phyloP scores from a whole-genome alignment of 495 filamentous ascomycete genomes.

The Chaetomidium leptoderma region DNA sequence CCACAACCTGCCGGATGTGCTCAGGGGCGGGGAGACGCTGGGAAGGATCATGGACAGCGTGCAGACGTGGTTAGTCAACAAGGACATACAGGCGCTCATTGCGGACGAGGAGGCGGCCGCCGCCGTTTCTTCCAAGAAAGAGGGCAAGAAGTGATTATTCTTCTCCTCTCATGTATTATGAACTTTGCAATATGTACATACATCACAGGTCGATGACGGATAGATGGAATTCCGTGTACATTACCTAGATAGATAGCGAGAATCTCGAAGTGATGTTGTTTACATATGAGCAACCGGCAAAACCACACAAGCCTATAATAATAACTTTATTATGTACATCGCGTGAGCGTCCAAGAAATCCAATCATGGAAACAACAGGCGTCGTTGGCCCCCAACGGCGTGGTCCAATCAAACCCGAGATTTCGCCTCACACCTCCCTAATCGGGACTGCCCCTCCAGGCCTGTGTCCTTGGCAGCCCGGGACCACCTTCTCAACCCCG shows the following conservation, averaged over 20 bases:
- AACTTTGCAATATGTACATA: not conserved
- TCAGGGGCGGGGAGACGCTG: conserved; percentile 65
- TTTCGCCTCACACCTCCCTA: conserved; percentile 16
- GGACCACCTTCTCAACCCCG: conserved; percentile 13
- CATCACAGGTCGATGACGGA: not conserved
- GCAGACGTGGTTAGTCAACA: conserved; percentile 69
- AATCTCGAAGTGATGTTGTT: not conserved
- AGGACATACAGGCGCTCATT: conserved; percentile 67
- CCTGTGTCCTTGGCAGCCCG: not conserved
- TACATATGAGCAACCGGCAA: not conserved
- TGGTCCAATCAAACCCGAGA: conserved; percentile 13
- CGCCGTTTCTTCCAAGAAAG: conserved; percentile 24
- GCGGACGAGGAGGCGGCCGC: conserved; percentile 45
- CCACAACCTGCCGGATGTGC: conserved; percentile 75
- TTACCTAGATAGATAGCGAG: conserved; percentile 2
- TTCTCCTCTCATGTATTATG: conserved; percentile 1
- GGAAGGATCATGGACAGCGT: conserved; percentile 79
- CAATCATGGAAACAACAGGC: not conserved
- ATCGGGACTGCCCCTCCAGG: conserved; percentile 7
- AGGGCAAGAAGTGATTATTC: conserved; percentile 30
- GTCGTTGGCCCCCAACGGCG: not conserved
- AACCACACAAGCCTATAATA: not conserved
- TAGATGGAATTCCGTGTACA: conserved; percentile 13
- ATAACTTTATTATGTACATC: not conserved
- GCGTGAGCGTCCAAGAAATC: not conserved